Conservation (phyloP, 2,329 filamentous ascomycete genomes). For the Colletotrichum sp. region DNA sequence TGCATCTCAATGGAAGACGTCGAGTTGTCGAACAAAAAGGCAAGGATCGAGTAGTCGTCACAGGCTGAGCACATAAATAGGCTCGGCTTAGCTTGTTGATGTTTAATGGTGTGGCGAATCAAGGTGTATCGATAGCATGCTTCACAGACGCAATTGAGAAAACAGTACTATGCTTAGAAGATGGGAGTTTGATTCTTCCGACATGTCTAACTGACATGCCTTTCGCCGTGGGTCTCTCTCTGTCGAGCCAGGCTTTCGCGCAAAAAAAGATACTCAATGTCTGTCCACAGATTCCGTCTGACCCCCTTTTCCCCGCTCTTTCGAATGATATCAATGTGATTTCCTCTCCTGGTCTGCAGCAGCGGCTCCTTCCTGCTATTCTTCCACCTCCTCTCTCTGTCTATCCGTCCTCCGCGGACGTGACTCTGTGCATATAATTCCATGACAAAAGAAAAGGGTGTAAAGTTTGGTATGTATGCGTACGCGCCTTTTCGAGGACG, state of each 20-base stretch:
- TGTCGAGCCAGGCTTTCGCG: not conserved
- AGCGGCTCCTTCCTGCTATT: not conserved
- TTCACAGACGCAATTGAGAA: not conserved
- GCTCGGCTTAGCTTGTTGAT: not conserved
- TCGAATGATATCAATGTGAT: not conserved
- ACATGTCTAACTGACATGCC: slow-evolving; percentile 7
- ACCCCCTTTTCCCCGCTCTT: not conserved
- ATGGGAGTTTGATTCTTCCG: slow-evolving; percentile 18
- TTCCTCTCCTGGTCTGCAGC: not conserved
- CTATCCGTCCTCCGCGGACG: not conserved
- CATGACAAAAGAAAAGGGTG: slow-evolving; percentile 19
- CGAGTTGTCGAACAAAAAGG: not conserved
- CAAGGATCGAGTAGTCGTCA: not conserved
- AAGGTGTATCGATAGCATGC: not conserved
- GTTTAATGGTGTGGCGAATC: not conserved
- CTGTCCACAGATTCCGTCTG: slow-evolving; percentile 7
- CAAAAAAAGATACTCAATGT: not conserved
- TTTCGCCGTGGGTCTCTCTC: slow-evolving; percentile 9
- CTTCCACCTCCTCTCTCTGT: not conserved
- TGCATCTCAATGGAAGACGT: not conserved
- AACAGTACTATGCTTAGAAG: slow-evolving; percentile 3
- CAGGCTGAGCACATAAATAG: not conserved
- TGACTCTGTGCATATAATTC: not conserved
- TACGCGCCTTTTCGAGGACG: not conserved
- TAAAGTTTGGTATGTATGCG: not conserved